These are phyloP conservation scores for Podospora comata DNA, from an alignment of 495 filamentous ascomycete genomes.

Conservation along the genomic window DNA sequence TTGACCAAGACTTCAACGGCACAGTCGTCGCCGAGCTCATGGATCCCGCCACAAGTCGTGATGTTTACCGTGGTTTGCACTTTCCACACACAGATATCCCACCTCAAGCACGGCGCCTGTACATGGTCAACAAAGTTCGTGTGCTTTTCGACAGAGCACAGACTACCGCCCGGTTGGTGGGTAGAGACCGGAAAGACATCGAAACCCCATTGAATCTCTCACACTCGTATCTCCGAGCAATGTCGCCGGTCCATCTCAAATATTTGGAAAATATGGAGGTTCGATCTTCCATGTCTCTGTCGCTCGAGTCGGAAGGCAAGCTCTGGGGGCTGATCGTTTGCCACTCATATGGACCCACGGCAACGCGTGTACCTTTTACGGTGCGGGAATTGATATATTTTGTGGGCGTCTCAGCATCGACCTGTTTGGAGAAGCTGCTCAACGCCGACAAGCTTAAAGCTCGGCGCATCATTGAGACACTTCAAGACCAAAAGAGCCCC, in stretches of 20 bases:
- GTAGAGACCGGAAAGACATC: constrained; percentile 65
- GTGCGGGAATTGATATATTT: constrained; percentile 79
- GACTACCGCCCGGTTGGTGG: constrained; percentile 69
- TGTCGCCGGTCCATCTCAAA: constrained; percentile 77
- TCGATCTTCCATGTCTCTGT: constrained; percentile 81
- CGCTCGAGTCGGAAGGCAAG: constrained; percentile 69
- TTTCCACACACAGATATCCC: constrained; percentile 29
- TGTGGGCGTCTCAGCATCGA: constrained; percentile 70
- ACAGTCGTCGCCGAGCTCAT: constrained; percentile 28
- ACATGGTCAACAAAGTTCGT: constrained; percentile 70
- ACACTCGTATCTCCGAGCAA: constrained; percentile 72
- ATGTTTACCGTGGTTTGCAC: constrained; percentile 27
- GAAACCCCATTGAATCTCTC: constrained; percentile 72
- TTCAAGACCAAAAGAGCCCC: constrained; percentile 67
- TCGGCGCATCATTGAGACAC: constrained; percentile 63
- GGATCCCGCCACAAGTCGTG: constrained; percentile 24
- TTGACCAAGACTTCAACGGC: constrained; percentile 28
- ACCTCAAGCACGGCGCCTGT: constrained; percentile 45
- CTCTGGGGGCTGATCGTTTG: constrained; percentile 81
- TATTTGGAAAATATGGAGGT: constrained; percentile 79
- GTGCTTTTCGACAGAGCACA: constrained; percentile 65
- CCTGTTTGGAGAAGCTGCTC: constrained; percentile 75
- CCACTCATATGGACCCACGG: constrained; percentile 65
- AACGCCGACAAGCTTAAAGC: constrained; percentile 72
- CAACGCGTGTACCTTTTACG: constrained; percentile 77